Percentiles rank a stretch among this genome's conserved stretches.
phyloP scores from a whole-genome alignment of 768 basidiomycete genomes.

The Russula earlei region DNA sequence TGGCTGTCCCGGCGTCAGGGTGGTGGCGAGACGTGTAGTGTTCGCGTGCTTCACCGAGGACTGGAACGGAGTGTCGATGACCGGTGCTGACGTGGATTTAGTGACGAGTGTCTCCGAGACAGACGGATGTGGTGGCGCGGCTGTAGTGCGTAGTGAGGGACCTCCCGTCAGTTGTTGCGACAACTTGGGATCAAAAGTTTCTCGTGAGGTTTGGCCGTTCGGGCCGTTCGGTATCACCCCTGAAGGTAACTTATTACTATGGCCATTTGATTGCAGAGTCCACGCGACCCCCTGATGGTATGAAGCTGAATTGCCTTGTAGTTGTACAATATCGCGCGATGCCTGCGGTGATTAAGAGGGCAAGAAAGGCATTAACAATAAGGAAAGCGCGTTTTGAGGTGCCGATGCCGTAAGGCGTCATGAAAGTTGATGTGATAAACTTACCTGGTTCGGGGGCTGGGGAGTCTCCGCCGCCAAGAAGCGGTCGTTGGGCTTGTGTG shows the following conservation, averaged over 20 bases:
- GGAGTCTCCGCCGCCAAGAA: background rate
- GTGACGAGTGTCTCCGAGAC: background rate
- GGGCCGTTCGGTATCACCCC: background rate
- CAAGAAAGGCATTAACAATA: conserved; percentile 5
- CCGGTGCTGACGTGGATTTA: background rate
- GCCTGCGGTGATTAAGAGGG: conserved; percentile 10
- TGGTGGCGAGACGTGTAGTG: conserved; percentile 1
- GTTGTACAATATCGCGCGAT: background rate
- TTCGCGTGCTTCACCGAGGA: background rate
- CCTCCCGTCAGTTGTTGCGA: background rate
- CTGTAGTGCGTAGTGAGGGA: background rate
- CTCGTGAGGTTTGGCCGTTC: background rate
- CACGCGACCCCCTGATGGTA: background rate
- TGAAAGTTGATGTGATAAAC: conserved; percentile 2
- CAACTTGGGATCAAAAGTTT: background rate
- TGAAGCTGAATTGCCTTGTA: background rate
- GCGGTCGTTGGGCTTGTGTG: background rate
- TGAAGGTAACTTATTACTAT: no score
- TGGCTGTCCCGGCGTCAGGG: background rate
- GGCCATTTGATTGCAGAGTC: background rate
- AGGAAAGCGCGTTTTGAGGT: background rate
- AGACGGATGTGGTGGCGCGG: background rate
- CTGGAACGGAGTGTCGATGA: conserved; percentile 9
- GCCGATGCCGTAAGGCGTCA: background rate
- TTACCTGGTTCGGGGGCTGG: conserved; percentile 5